Base-by-base conservation (phyloP, 306 rosid genomes). In the Cyamopsis tetragonoloba region DNA sequence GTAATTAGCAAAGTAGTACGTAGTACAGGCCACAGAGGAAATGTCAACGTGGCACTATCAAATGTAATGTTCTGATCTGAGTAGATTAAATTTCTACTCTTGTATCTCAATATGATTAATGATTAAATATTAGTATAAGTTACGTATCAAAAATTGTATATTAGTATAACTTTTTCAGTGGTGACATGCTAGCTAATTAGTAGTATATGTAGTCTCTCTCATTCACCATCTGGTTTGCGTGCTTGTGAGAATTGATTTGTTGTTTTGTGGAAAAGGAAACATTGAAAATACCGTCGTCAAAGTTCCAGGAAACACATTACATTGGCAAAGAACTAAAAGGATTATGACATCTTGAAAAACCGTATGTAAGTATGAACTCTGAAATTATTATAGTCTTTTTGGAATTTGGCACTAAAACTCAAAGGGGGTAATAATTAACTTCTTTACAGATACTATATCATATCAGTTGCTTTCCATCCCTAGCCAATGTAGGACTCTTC, bases 1-100 rank as follows among this genome's bases (percentile, higher is more conserved):
- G 82, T 77, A 81, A 77, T 74, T 64, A 77, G 79, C 54, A 54
- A 20, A 30, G 68, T 59, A 72, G 72, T 41, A 70, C 32, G 39
- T 77, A 70, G 77, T 44, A 55, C 27, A 13, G 6, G 18, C 67
- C 43, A 43, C 53, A 46, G 48, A 47, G 71, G 18, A 39, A 53
- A 56, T 51, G 72, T 42, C 51, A 71, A 62, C 63, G 77, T 81
- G 55, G 73, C 70, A 44, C n/a, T n/a, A n/a, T 61, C 59, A 71
- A 64, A 72, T 54, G 19, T 24, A 62, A 78, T 39, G n/a, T n/a
- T n/a, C n/a, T n/a, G n/a, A n/a, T 67, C 73, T 57, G 68, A 48
- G 48, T 68, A 66, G 49, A 50, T 68, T 54, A 61, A 62, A 23
- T 9, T 35, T 53, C 44, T 71, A 49, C 53, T 59, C 39, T 66